Evolutionary conservation across 495 filamentous ascomycete genomes (phyloP).

Genomic region (Rostrohypoxylon terebratum): DNA sequence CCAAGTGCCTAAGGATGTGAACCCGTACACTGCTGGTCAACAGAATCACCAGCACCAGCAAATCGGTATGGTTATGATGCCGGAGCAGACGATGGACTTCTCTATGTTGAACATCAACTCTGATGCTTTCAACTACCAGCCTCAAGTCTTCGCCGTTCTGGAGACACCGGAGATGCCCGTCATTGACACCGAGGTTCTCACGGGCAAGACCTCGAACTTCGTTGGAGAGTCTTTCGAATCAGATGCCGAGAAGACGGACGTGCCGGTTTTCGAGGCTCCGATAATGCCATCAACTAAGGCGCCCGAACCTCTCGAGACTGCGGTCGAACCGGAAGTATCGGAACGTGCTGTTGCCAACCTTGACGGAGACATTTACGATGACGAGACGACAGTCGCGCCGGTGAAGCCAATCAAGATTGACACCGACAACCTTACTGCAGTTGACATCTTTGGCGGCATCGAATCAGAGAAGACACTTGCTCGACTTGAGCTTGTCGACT

Average conservation of each 20-base stretch:
- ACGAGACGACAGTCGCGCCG: slow-evolving; percentile 55
- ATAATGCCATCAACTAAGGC: slow-evolving; percentile 47
- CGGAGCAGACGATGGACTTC: slow-evolving; percentile 77
- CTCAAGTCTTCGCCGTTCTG: slow-evolving; percentile 82
- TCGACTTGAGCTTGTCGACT: slow-evolving; percentile 68
- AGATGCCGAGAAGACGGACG: slow-evolving; percentile 65
- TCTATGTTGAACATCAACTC: slow-evolving; percentile 66
- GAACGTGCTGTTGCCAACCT: slow-evolving; percentile 26
- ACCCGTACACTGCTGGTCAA: slow-evolving; percentile 62
- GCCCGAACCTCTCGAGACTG: slow-evolving; percentile 47
- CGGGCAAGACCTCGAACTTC: slow-evolving; percentile 71
- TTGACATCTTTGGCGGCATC: slow-evolving; percentile 67
- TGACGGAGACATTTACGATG: slow-evolving; percentile 52
- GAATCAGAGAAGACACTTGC: slow-evolving; percentile 68
- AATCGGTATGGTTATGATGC: slow-evolving; percentile 79
- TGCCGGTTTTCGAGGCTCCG: slow-evolving; percentile 59
- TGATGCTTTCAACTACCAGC: slow-evolving; percentile 71
- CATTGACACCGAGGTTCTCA: slow-evolving; percentile 70
- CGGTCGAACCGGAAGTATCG: slow-evolving; percentile 64
- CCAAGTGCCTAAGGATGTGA: slow-evolving; percentile 71
- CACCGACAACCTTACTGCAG: slow-evolving; percentile 48
- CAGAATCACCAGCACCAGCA: slow-evolving; percentile 69
- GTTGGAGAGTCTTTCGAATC: slow-evolving; percentile 54
- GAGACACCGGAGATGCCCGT: slow-evolving; percentile 78
- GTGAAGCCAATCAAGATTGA: slow-evolving; percentile 47